These are phyloP conservation scores for Drechmeria coniospora DNA, from an alignment of 2,329 filamentous ascomycete genomes.

Conservation along the genomic window DNA sequence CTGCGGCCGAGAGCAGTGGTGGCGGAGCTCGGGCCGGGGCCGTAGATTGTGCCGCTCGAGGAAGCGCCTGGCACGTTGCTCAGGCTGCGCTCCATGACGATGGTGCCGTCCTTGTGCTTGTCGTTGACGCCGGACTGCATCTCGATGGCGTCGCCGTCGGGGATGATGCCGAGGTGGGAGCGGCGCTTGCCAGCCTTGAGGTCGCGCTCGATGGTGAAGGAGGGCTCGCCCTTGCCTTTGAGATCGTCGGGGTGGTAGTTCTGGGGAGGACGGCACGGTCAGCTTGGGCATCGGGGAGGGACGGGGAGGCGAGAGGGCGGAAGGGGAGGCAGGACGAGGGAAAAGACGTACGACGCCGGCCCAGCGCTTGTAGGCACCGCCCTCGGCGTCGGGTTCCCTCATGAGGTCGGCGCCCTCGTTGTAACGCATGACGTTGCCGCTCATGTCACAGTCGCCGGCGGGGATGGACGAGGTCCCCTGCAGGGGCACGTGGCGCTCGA, in stretches of 20 bases:
- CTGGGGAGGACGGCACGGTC: slow-evolving; percentile 18
- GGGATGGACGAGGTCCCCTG: slow-evolving; percentile 69
- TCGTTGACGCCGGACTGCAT: slow-evolving; percentile 24
- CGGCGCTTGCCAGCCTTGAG: slow-evolving; percentile 40
- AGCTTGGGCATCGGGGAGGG: background rate
- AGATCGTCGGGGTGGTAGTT: slow-evolving; percentile 61
- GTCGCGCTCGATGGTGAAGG: slow-evolving; percentile 53
- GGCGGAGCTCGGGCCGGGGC: slow-evolving; percentile 11
- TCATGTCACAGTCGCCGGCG: slow-evolving; percentile 50
- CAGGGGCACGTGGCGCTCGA: slow-evolving; percentile 60
- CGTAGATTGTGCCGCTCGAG: slow-evolving; percentile 7
- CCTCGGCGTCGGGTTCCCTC: slow-evolving; percentile 50
- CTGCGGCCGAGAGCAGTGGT: slow-evolving; percentile 12
- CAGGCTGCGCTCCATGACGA: slow-evolving; percentile 26
- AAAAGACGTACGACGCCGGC: slow-evolving; percentile 53
- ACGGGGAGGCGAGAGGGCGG: background rate
- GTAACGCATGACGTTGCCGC: slow-evolving; percentile 60
- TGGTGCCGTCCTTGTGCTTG: slow-evolving; percentile 2
- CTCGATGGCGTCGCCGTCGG: slow-evolving; percentile 27
- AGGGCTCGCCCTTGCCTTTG: slow-evolving; percentile 71
- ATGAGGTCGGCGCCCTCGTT: slow-evolving; percentile 78
- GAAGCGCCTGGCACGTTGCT: slow-evolving; percentile 21
- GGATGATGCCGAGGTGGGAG: slow-evolving; percentile 12
- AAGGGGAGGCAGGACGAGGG: background rate
- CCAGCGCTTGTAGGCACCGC: slow-evolving; percentile 67